Base-by-base conservation (phyloP, 1,284 basidiomycete genomes). In the Xanthoconium separans region DNA sequence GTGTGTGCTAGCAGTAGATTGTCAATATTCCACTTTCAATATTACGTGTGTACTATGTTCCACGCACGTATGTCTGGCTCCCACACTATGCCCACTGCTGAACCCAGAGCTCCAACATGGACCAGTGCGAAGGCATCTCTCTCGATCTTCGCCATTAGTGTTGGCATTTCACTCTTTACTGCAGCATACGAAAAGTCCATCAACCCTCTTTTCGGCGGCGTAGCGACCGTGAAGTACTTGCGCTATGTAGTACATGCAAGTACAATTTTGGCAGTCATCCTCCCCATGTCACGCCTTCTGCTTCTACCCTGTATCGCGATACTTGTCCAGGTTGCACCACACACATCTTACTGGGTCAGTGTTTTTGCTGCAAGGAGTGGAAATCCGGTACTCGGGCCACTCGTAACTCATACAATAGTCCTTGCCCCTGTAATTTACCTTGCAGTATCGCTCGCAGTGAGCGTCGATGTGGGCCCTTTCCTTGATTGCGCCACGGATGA, bases 261-360 rank as follows among this genome's bases (percentile, higher is more conserved):
- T 46, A 71, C 70, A 36, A 65, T 65, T 34, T 56, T 72, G 6
- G 75, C 68, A n/a, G 64, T 71, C 53, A 63, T 76, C 51, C 63
- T 68, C 6, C 75, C 76, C n/a, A 53, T 67, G 13, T 56, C 71
- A 27, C 58, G 62, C 36, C 63, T 67, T 52, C 54, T 59, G 31
- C 68, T 73, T 33, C 53, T 74, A 45, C 60, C 81, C 12, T 68
- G 70, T 41, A 71, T 79, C 13, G 81, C 78, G 18, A 51, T 75
- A 3, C 63, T 80, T 30, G 66, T 87, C n/a, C 75, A 77, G 53
- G 63, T 76, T 33, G 76, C 85, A 40, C 85, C 89, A 1, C 76
- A 81, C 57, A 75, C 81, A 13, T 79, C 81, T 11, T 87, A 88
- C 60, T 87, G 81, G 78, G 70, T 80, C 24, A 78, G 83, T 24